Evolutionary conservation across 2,329 filamentous ascomycete species (phyloP), one percentile per base, ranked within the genome.

Genomic region (Penicillium sp.): DNA sequence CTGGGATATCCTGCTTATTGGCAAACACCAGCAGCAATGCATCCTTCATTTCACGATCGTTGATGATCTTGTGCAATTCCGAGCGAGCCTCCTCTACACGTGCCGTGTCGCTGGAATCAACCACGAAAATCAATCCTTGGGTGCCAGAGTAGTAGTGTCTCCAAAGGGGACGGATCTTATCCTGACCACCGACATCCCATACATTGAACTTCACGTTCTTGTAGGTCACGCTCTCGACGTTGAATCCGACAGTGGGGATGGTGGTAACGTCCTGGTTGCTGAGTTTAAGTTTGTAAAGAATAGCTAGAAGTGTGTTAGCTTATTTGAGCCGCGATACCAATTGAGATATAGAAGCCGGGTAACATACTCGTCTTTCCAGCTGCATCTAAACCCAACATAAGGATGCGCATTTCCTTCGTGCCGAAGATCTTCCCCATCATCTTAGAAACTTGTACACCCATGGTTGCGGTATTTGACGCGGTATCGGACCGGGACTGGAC

Each of bases 191-290:
- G 53, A 97, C 92, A 78, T 97, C 92, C 92, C 92, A 97, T 57
- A 97, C 92, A 66, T 95, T 97, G 80, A 97, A 97, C 76, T 96
- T 95, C 75, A 96, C 91, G 73, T 97, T 97, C 82, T 96, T 96
- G 80, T 95, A 96, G 61, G 91, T 95, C 65, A 97, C 91, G 4
- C 90, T 95, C 80, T 97, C 92, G 73, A 97, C 93, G 81, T 97
- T 97, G 82, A 97, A 97, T 63, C 92, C 93, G 64, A 99, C 93
- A 29, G 93, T 99, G 39, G 93, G 93, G 69, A 97, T 97, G 44
- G 93, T 97, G 55, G 93, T 97, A 65, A 97, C 91, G 70, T 95
- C 91, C 79, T 97, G 90, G 74, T 92, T 91, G 52, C 65, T 68
- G 53, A 97, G 84, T 82, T 97, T 97, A 69, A 99, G 82, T 80